These are phyloP conservation scores for Sclerotinia borealis DNA, from an alignment of 2,329 filamentous ascomycete genomes.

Conservation along the genomic window DNA sequence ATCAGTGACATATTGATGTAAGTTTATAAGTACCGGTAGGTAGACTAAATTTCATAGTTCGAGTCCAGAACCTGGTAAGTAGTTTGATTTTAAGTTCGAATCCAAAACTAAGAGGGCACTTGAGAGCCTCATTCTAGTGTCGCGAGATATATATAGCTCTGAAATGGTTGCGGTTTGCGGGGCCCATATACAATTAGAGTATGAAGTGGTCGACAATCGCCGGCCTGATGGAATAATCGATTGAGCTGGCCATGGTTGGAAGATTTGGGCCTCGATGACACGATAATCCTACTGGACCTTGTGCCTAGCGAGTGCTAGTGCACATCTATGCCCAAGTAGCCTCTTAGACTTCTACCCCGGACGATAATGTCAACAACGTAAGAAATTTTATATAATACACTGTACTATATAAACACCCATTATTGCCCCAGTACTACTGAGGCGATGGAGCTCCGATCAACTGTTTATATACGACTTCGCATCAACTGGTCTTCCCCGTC, in stretches of 20 bases:
- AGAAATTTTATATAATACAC: too few relatives aligned
- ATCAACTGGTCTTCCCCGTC: too few relatives aligned
- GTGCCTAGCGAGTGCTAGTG: not conserved
- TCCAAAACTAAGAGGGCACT: not conserved
- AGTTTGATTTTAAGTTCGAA: not conserved
- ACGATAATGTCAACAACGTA: too few relatives aligned
- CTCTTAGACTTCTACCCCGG: not conserved
- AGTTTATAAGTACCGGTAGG: too few relatives aligned
- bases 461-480: not conserved
- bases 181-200: not conserved
- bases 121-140: not conserved
- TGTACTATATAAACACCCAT: not conserved
- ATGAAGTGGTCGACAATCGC: not conserved
- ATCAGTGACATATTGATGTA: not conserved
- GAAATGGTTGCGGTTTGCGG: not conserved
- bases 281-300: not conserved
- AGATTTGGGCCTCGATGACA: not conserved
- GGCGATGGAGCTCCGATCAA: not conserved
- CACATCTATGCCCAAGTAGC: not conserved
- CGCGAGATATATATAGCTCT: not conserved
- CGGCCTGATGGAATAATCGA: not conserved
- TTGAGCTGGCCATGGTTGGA: too few relatives aligned
- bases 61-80: not conserved
- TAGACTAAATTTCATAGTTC: too few relatives aligned
- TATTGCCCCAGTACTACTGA: not conserved